Evolutionary conservation across 2,329 filamentous ascomycete species (phyloP), one percentile per base, ranked within the genome.

Genomic region (Apiospora phragmitis): DNA sequence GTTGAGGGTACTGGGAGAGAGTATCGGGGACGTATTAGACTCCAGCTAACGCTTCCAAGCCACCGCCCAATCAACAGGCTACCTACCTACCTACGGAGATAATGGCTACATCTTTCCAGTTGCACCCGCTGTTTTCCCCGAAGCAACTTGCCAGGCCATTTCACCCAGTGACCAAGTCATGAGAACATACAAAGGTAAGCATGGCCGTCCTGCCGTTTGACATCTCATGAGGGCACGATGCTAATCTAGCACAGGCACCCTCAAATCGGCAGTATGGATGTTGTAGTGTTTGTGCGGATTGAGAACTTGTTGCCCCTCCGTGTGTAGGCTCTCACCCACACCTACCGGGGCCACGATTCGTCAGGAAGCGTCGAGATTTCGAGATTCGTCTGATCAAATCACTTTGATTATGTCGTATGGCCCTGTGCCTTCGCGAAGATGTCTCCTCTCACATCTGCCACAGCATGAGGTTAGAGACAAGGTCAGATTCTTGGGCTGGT

Each of bases 401-500:
- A 16, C 18, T 32, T 43, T 8, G 6, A 68, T 21, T 68, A 89
- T 89, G 87, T 87, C 86, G 26, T 82, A 81, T 72, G 89, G 87
- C 11, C 92, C 93, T 38, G 83, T 89, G 42, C 88, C 94, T 8
- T 91, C 91, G 29, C 85, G 83, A 71, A 84, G 91, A 51, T 89
- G 91, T 71, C 89, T 94, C 71, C 85, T 95, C 69, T 89, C 88
- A 18, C 84, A 88, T 70, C 82, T 95, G 18, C 83, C 87, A 4
- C 77, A 78, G 68, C 83, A 84, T 67, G 78, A 83, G n/a, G 74
- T 83, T 18, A 88, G 89, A 51, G 88, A 90, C n/a, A 98, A 98
- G 83, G 92, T 98, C 72, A 91, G 95, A 72, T 97, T 98, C 80
- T 83, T 98, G 68, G 95, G 94, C 81, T 98, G 95, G 95, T 97